A percentile compares a stretch with the other conserved stretches of the same genome.
Conservation (phyloP, 192 early-diverging fungal species). For the Kappamyces sp. region DNA sequence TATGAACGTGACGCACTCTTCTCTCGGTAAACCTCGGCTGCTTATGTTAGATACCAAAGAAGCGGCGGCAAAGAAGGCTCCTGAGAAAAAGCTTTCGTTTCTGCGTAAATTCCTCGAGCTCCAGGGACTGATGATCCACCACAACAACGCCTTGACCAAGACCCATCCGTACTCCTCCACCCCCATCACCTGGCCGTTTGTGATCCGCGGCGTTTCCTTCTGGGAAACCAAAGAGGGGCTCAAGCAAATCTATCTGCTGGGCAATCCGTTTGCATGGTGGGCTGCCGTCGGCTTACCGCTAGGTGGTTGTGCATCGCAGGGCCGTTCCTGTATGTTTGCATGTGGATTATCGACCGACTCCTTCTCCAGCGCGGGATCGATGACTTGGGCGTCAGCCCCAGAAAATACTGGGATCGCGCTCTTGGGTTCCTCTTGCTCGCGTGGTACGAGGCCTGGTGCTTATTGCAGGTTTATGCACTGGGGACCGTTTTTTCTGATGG, state of each 20-base stretch:
- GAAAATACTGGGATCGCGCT: conserved; percentile 47
- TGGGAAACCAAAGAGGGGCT: conserved; percentile 75
- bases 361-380: conserved; percentile 68
- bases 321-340: conserved; percentile 52
- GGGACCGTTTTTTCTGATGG: conserved; percentile 88
- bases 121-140: conserved; percentile 80
- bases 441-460: conserved; percentile 51
- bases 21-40: conserved; percentile 15
- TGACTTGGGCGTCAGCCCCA: conserved; percentile 41
- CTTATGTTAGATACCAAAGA: conserved; percentile 12
- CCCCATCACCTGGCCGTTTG: conserved; percentile 84
- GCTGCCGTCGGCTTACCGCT: too few relatives aligned
- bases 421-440: conserved; percentile 78
- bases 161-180: conserved; percentile 90
- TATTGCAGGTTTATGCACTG: conserved; percentile 48
- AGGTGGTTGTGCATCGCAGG: conserved; percentile 54
- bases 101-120: conserved; percentile 81
- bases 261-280: conserved; percentile 88
- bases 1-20: conserved; percentile 62
- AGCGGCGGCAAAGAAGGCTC: conserved; percentile 34
- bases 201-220: conserved; percentile 81
- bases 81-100: conserved; percentile 61
- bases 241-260: conserved; percentile 83
- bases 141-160: conserved; percentile 83
- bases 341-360: conserved; percentile 65